Percentiles rank a stretch among this genome's conserved stretches.
These are phyloP conservation scores for Calocybe gangraenosa DNA, from an alignment of 768 basidiomycete species.

Conservation along the genomic window DNA sequence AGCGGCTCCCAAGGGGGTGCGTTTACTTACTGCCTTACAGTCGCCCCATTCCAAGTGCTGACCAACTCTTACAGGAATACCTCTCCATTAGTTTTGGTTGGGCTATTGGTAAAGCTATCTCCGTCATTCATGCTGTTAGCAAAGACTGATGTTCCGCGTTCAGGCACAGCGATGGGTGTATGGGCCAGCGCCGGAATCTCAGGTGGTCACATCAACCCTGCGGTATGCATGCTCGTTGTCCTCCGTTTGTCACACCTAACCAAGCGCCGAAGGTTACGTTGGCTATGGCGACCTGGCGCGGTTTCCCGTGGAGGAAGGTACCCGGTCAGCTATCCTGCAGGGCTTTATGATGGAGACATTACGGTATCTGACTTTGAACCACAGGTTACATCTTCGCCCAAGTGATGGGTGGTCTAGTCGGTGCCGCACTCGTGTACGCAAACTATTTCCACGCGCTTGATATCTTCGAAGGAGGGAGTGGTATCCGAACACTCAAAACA, in stretches of 20 bases:
- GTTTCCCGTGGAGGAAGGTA: constrained; percentile 70
- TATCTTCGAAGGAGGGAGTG: constrained; percentile 52
- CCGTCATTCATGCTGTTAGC: not conserved
- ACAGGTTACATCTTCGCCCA: constrained; percentile 56
- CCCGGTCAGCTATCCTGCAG: constrained; percentile 30
- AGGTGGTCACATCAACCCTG: constrained; percentile 44
- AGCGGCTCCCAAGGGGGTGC: constrained; percentile 42
- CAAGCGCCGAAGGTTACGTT: constrained; percentile 47
- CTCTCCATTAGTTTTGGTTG: constrained; percentile 40
- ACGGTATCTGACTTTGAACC: not conserved
- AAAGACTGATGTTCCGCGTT: not conserved
- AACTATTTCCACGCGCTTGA: constrained; percentile 69
- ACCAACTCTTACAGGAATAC: constrained; percentile 27
- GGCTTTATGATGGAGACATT: not conserved
- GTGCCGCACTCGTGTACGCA: constrained; percentile 56
- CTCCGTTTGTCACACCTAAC: constrained; percentile 1
- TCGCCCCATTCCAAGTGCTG: not conserved
- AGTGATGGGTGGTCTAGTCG: constrained; percentile 56
- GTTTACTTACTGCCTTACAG: constrained; percentile 11
- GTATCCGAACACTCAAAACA: constrained; percentile 50
- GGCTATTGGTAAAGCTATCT: constrained; percentile 31
- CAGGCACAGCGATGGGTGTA: constrained; percentile 43
- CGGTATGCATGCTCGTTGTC: constrained; percentile 19
- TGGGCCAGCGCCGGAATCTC: constrained; percentile 46
- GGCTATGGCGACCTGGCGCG: constrained; percentile 56